These are phyloP conservation scores for Colletotrichum orbiculare DNA, from an alignment of 2,329 filamentous ascomycete species.

Conservation along the genomic window DNA sequence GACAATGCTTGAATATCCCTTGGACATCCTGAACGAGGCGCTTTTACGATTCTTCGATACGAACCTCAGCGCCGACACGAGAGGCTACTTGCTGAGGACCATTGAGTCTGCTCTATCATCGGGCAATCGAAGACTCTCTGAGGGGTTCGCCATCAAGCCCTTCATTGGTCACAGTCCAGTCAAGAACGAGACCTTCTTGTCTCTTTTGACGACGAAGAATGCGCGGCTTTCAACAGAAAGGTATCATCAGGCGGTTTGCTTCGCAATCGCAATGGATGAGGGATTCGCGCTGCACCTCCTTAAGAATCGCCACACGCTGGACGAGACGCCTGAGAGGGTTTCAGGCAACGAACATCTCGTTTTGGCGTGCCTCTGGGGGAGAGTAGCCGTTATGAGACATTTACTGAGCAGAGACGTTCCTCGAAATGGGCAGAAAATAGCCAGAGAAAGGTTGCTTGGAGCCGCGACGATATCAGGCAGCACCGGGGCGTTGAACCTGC, in stretches of 20 bases:
- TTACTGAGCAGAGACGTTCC: neutral
- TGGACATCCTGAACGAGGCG: neutral
- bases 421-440: too few relatives aligned
- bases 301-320: neutral
- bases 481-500: neutral
- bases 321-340: neutral
- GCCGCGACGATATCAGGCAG: slow-evolving; percentile 4
- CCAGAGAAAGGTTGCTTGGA: neutral
- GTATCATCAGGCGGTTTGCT: slow-evolving; percentile 1
- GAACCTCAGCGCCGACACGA: neutral
- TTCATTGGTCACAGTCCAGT: neutral
- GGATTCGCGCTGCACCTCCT: neutral
- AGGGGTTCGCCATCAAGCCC: neutral
- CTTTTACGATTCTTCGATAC: slow-evolving; percentile 4
- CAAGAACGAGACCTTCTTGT: neutral
- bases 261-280: slow-evolving; percentile 19
- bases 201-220: neutral
- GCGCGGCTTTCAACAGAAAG: neutral
- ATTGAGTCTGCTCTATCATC: neutral
- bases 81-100: neutral
- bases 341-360: neutral
- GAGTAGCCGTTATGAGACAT: neutral
- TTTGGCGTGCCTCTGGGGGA: slow-evolving; percentile 15
- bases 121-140: neutral
- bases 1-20: neutral